A percentile compares a stretch with the other conserved stretches of the same genome.
Evolutionary conservation across 208 protist species (phyloP).

Genomic region (Blechomonas ayalai): DNA sequence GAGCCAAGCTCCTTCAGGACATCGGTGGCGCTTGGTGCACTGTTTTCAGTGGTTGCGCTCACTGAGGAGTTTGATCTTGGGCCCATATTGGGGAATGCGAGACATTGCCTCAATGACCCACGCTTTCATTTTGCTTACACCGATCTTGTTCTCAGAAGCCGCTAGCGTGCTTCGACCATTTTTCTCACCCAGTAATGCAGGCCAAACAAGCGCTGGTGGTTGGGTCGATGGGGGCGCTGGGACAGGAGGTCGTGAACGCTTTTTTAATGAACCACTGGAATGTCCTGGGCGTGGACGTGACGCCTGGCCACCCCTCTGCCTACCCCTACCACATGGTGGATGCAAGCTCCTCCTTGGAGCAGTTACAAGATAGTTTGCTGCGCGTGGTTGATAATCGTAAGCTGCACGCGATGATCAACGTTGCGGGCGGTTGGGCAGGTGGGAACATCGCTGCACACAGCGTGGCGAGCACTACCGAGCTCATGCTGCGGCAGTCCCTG

Average conservation of each 20-base stretch:
- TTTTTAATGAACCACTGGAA: constrained; percentile 17
- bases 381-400: constrained; percentile 7
- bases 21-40: too few species aligned
- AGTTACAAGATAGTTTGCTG: constrained; percentile 19
- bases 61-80: too few species aligned
- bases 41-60: too few species aligned
- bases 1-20: too few species aligned
- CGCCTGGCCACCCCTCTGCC: constrained; percentile 3
- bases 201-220: constrained; percentile 35
- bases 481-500: constrained; percentile 71
- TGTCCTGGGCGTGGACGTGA: constrained; percentile 25
- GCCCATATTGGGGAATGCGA: too few species aligned
- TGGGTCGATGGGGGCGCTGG: constrained; percentile 38
- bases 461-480: constrained; percentile 28
- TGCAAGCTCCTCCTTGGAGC: constrained; percentile 9
- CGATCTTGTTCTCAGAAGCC: too few species aligned
- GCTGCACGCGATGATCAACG: constrained; percentile 70
- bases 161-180: too few species aligned
- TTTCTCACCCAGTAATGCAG: too few species aligned
- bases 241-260: constrained; percentile 17
- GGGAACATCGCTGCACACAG: constrained; percentile 22
- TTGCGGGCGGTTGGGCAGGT: constrained; percentile 68
- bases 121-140: too few species aligned
- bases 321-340: constrained; percentile 1
- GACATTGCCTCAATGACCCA: too few species aligned